A percentile compares a stretch with the other conserved stretches of the same genome.
These are phyloP conservation scores for Psidium guajava DNA, from an alignment of 345 rosid species.

Conservation along the genomic window DNA sequence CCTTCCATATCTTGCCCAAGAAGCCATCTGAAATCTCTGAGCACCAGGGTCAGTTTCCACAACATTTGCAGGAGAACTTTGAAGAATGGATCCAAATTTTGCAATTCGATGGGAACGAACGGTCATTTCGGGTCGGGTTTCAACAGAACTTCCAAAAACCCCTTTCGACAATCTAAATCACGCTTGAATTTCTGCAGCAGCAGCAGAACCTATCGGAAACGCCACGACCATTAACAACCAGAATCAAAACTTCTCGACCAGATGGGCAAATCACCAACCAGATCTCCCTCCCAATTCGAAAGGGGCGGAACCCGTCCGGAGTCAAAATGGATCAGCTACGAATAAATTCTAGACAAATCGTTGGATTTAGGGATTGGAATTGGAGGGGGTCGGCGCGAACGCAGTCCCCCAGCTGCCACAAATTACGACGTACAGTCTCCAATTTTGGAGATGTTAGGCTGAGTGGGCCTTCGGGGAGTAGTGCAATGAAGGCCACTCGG, in stretches of 20 bases:
- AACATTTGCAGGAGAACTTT: not conserved
- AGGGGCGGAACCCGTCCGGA: no score
- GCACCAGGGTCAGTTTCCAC: not conserved
- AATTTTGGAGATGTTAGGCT: constrained; percentile 9
- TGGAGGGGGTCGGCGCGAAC: constrained; percentile 12
- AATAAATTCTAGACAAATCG: no score
- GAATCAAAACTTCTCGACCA: no score
- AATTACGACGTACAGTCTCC: constrained; percentile 19
- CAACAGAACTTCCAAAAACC: no score
- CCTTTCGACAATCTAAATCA: no score
- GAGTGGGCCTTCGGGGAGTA: not conserved
- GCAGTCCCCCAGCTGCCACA: constrained; percentile 15
- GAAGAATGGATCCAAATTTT: not conserved
- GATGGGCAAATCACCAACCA: no score
- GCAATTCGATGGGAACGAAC: no score
- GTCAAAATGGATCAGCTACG: no score
- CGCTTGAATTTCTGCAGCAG: no score
- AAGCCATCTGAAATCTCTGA: not conserved
- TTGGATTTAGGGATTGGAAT: not conserved
- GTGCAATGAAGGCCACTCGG: constrained; percentile 13
- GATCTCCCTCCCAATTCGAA: no score
- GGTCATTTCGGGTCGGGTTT: not conserved
- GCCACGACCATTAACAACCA: no score
- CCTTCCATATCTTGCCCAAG: not conserved
- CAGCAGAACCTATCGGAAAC: no score